phyloP scores from a whole-genome alignment of 495 filamentous ascomycete genomes.

The Aspergillus cristatus region DNA sequence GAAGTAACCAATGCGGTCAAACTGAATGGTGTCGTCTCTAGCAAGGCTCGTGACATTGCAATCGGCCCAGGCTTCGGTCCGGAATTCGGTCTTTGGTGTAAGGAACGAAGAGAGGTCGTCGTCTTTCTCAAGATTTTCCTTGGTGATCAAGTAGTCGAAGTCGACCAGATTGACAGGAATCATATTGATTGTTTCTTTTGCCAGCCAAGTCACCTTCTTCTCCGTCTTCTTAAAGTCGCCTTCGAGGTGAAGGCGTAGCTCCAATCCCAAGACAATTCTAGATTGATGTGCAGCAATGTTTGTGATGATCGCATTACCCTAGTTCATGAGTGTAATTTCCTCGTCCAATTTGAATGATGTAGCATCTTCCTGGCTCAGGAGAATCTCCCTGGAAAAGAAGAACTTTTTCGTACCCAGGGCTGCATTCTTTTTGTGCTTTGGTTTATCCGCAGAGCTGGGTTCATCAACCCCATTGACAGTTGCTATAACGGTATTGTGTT shows the following conservation, averaged over 20 bases:
- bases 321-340: conserved; percentile 92
- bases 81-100: conserved; percentile 55
- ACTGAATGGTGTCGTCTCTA: conserved; percentile 69
- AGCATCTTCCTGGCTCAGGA: conserved; percentile 82
- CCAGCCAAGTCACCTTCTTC: conserved; percentile 87
- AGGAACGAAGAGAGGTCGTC: conserved; percentile 66
- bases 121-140: conserved; percentile 71
- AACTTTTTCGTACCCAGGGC: conserved; percentile 80
- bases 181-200: conserved; percentile 53
- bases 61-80: conserved; percentile 59
- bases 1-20: conserved; percentile 76
- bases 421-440: conserved; percentile 80
- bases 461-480: conserved; percentile 60
- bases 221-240: conserved; percentile 87
- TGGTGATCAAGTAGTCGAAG: conserved; percentile 76
- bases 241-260: conserved; percentile 71
- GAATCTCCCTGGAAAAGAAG: conserved; percentile 55
- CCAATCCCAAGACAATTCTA: conserved; percentile 54
- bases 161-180: conserved; percentile 67
- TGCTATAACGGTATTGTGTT: conserved; percentile 57
- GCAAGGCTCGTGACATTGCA: conserved; percentile 58
- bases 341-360: conserved; percentile 72
- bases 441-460: conserved; percentile 62
- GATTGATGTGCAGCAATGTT: conserved; percentile 53
- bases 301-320: conserved; percentile 85